Evolutionary conservation across 371 early-diverging fungal species (phyloP), one percentile per base, ranked within the genome.

Genomic region (Choanephora cucurbitarum): DNA sequence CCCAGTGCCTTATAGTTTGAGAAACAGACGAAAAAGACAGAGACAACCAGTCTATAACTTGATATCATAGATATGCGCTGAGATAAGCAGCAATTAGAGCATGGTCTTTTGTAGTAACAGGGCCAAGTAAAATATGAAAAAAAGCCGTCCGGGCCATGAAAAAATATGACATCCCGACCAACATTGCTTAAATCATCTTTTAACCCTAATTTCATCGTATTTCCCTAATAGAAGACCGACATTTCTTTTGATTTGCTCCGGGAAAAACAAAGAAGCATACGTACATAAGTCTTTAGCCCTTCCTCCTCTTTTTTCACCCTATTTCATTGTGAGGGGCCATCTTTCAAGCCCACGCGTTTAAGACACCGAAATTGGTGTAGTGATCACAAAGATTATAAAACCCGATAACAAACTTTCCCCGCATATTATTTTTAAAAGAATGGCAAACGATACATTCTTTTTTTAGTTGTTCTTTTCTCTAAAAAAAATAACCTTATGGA

Each of bases 71-170:
- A 50, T 57, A 50, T 57, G 23, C 41, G 48, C 24, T 46, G 52
- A 53, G 54, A 60, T 60, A 60, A 46, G 54, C 53, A 48, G 48
- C 1, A 39, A 41, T 53, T 37, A 3, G 14, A 37, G 1, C 3
- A 37, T 37, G 14, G 21, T 1, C 0, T 28, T 7, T 24, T 14
- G 44, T 17, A 39, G 59, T 58, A 64, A 66, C 67, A 66, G 67
- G 67, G 67, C 67, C 67, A 66, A 62, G 67, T 66, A 66, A 66
- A 66, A 58, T 47, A 37, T 11, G 34, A 57, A 66, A 66, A 66
- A 66, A 66, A 55, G 52, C 67, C 61, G 67, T 66, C 67, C 67
- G 67, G 67, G 67, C 67, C 67, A 66, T 55, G 67, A 61, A 66
- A 62, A 62, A 40, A 13, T 24, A 56, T 48, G 41, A 40, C 42